A percentile compares a stretch with the other conserved stretches of the same genome.
Conservation (phyloP, 176 grass and related monocot species). For the Tuctoria greenei region DNA sequence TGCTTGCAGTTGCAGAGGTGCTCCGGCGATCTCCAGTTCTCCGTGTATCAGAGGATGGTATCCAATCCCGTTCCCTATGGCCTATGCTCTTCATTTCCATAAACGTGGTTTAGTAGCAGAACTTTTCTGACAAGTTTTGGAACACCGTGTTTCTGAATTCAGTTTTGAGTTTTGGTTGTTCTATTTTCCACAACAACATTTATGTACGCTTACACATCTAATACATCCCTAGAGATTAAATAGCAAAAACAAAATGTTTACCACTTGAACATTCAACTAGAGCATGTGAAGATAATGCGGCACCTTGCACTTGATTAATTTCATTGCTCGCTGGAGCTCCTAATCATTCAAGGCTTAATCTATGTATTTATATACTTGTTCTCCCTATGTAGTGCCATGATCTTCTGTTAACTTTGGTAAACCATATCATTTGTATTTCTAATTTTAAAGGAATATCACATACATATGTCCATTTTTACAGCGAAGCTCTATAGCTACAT, state of each 20-base stretch:
- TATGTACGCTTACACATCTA: background rate
- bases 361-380: background rate
- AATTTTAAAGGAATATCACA: background rate
- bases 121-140: background rate
- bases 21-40: slow-evolving; percentile 49
- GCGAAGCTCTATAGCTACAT: background rate
- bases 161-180: background rate
- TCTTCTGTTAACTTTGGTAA: background rate
- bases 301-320: background rate
- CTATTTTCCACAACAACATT: background rate
- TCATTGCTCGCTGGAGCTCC: background rate
- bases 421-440: background rate
- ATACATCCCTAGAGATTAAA: background rate
- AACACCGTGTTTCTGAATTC: background rate
- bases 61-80: background rate
- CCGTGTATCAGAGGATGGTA: slow-evolving; percentile 69
- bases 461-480: background rate
- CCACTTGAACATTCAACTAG: background rate
- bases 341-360: background rate
- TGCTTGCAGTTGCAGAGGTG: slow-evolving; percentile 59
- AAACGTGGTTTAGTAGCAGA: background rate
- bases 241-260: background rate
- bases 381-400: too few species aligned
- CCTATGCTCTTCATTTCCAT: background rate
- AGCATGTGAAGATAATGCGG: background rate